Base-by-base conservation (phyloP, 441 rosid species). In the Eugenia klotzschiana region DNA sequence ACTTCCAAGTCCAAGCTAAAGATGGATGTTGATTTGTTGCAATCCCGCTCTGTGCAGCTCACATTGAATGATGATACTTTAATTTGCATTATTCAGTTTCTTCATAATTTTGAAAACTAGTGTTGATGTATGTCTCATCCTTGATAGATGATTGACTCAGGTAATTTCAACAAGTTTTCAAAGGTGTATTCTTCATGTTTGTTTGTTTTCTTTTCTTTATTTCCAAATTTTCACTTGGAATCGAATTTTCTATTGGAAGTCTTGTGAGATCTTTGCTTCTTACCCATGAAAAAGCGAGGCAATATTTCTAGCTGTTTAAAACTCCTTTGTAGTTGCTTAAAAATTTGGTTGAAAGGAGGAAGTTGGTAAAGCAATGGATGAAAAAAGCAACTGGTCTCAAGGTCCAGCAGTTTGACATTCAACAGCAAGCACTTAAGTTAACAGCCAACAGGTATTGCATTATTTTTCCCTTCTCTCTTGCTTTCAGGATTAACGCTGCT, bases 371-470 rank as follows among this genome's bases (percentile, higher is more conserved):
- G 89, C 84, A 87, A 46, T 89, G 92, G 96, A 95, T 95, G 98
- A 90, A 91, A 87, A 92, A 85, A 80, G 95, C 94, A 84, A 88
- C 96, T 83, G 98, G 97, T 83, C 93, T 94, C 85, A 92, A 92
- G 86, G 86, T 92, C 86, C 94, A 91, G 91, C 97, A 95, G 89
- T 92, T 94, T 87, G 98, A 97, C 86, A 95, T 97, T 89, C 97
- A 92, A 89, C 99, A 97, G 92, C 98, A 94, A 86, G 98, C 99
- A 80, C 86, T 97, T 51, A 97, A 97, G 89, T 98, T 97, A 87
- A 95, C 98, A 72, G 98, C 98, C 86, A 97, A 94, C 86, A 97
- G 98, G 99, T 93, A 84, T 85, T 87, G 83, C 56, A 83, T 82
- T 81, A 80, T 56, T 56, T 80, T 51, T 37, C 0, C 80, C 50